These are phyloP conservation scores for Geotrichum klebahnii DNA, from an alignment of 1,139 yeast genomes.

Conservation along the genomic window DNA sequence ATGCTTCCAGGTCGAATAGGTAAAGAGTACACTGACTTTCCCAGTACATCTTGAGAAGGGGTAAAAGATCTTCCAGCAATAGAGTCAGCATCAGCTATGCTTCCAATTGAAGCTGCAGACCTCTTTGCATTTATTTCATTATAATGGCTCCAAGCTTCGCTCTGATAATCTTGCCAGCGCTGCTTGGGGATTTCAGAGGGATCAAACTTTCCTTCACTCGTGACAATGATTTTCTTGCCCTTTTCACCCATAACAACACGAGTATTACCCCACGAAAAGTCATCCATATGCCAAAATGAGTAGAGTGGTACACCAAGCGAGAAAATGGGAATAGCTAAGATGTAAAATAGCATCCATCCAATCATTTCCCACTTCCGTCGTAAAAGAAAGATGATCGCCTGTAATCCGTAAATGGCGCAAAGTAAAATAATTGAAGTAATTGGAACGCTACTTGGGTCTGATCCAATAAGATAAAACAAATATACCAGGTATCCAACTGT, in stretches of 20 bases:
- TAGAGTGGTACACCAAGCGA: conserved; percentile 40
- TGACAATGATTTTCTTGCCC: conserved; percentile 39
- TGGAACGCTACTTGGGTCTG: conserved; percentile 36
- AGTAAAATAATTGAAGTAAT: conserved; percentile 38
- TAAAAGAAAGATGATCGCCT: conserved; percentile 37
- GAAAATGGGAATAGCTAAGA: conserved; percentile 40
- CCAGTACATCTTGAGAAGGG: conserved; percentile 20
- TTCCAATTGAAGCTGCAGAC: not conserved
- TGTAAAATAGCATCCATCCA: conserved; percentile 42
- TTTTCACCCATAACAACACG: conserved; percentile 43
- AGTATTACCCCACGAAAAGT: conserved; percentile 44
- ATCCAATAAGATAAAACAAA: conserved; percentile 37
- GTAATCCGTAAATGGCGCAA: conserved; percentile 39
- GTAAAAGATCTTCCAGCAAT: conserved; percentile 16
- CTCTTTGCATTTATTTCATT: conserved; percentile 27
- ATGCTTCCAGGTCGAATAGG: conserved; percentile 4
- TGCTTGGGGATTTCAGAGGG: conserved; percentile 42
- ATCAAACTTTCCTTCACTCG: conserved; percentile 40
- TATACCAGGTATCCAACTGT: conserved; percentile 39
- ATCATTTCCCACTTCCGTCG: conserved; percentile 42
- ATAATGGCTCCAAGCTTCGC: conserved; percentile 35
- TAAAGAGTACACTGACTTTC: conserved; percentile 22
- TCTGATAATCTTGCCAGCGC: conserved; percentile 43
- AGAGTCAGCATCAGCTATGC: conserved; percentile 10
- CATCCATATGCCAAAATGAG: conserved; percentile 42